Evolutionary conservation across 768 basidiomycete species (phyloP).

Genomic region (Leccinellum luteum): DNA sequence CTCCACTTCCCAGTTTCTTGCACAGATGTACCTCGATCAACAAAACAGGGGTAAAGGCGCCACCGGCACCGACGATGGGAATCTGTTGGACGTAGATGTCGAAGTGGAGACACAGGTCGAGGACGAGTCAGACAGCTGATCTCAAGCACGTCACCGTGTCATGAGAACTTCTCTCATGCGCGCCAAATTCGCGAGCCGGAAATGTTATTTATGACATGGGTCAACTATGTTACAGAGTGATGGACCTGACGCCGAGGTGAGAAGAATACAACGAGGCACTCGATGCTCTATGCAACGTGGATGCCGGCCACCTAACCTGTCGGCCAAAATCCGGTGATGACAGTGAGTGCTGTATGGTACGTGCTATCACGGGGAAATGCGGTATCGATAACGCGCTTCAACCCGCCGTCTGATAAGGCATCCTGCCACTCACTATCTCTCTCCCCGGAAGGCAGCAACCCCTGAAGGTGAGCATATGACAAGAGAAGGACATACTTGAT

Average conservation of each 20-base stretch:
- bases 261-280: neutral
- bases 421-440: constrained; percentile 37
- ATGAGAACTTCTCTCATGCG: neutral
- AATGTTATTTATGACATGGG: neutral
- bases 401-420: constrained; percentile 23
- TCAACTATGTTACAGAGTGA: neutral
- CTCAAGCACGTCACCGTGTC: neutral
- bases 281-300: neutral
- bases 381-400: constrained; percentile 25
- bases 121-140: constrained; percentile 28
- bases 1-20: constrained; percentile 68
- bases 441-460: constrained; percentile 20
- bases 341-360: constrained; percentile 27
- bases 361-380: constrained; percentile 26
- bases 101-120: constrained; percentile 28
- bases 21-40: constrained; percentile 65
- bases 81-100: constrained; percentile 55
- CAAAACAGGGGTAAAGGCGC: constrained; percentile 36
- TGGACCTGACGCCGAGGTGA: neutral
- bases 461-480: constrained; percentile 39
- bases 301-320: neutral
- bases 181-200: neutral
- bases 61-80: constrained; percentile 53
- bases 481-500: constrained; percentile 40
- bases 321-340: constrained; percentile 19